These are phyloP conservation scores for Volvox carteri DNA, from an alignment of 163 green algal species.

Conservation along the genomic window DNA sequence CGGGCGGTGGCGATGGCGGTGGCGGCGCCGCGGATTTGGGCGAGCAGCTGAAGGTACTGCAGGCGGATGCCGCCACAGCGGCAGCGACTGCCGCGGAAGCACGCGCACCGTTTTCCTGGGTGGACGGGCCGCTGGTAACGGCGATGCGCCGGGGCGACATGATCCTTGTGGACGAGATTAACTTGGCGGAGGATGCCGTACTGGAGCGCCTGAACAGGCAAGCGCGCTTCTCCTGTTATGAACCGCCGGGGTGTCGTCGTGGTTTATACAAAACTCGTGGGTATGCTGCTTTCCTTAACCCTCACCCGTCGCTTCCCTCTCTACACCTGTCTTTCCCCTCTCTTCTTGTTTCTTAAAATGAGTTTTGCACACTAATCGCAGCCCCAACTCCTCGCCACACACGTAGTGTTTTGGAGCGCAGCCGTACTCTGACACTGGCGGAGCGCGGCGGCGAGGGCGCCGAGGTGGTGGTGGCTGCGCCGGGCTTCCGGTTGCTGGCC, in stretches of 20 bases:
- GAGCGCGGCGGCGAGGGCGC: constrained; percentile 94
- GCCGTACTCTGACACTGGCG: constrained; percentile 90
- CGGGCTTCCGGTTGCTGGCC: constrained; percentile 93
- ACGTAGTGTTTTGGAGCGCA: constrained; percentile 88
- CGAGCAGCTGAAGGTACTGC: constrained; percentile 42
- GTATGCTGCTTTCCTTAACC: too few species aligned
- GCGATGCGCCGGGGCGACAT: constrained; percentile 96
- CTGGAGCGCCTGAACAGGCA: constrained; percentile 98
- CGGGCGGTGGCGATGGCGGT: background rate
- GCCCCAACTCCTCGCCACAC: background rate
- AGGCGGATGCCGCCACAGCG: constrained; percentile 50
- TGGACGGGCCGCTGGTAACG: constrained; percentile 95
- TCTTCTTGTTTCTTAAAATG: too few species aligned
- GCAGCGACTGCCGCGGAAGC: constrained; percentile 67
- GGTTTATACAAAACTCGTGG: too few species aligned
- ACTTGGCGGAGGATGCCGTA: constrained; percentile 98
- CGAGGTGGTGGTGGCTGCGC: constrained; percentile 89
- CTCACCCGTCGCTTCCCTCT: too few species aligned
- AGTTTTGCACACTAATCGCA: too few species aligned
- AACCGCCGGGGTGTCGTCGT: too few species aligned
- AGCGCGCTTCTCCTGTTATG: too few species aligned
- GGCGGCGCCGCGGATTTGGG: background rate
- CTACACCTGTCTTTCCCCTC: too few species aligned
- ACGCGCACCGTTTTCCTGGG: constrained; percentile 95
- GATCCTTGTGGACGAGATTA: constrained; percentile 98